A percentile compares a stretch with the other conserved stretches of the same genome.
These are phyloP conservation scores for Wallacemonas collosoma DNA, from an alignment of 208 protist species.

Conservation along the genomic window DNA sequence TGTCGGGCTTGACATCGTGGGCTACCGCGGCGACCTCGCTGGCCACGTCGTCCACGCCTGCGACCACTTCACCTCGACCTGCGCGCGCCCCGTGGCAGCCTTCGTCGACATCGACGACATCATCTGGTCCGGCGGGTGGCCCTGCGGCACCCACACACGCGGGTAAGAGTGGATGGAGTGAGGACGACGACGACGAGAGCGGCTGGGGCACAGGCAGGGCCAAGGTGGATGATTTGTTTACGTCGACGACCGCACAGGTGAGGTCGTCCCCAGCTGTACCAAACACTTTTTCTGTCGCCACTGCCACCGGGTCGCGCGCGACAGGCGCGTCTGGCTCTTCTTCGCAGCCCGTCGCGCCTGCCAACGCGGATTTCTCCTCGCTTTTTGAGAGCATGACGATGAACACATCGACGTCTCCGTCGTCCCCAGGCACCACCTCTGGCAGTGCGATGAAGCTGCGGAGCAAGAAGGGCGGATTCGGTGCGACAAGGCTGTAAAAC, in stretches of 20 bases:
- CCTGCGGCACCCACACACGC: neutral
- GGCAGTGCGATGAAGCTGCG: conserved; percentile 52
- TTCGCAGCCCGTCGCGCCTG: neutral
- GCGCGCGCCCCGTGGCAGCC: neutral
- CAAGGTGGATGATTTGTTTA: conserved; percentile 14
- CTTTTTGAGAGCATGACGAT: conserved; percentile 12
- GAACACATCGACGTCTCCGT: neutral
- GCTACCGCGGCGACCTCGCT: neutral
- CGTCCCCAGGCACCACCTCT: neutral
- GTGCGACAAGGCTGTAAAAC: conserved; percentile 40
- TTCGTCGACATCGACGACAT: neutral
- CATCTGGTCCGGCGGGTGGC: too few species aligned
- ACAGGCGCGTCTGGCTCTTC: neutral
- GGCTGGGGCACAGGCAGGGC: conserved; percentile 6
- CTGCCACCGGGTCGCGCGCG: neutral
- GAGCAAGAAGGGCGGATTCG: conserved; percentile 54
- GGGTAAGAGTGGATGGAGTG: conserved; percentile 12
- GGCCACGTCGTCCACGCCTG: neutral
- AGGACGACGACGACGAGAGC: conserved; percentile 17
- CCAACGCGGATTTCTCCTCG: conserved; percentile 12
- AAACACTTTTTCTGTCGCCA: neutral
- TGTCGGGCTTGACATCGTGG: neutral
- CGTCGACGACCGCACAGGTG: neutral
- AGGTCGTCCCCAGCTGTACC: neutral
- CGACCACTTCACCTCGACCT: neutral